phyloP scores from a whole-genome alignment of 2,329 filamentous ascomycete genomes.

The Cordyceps tenuipes region DNA sequence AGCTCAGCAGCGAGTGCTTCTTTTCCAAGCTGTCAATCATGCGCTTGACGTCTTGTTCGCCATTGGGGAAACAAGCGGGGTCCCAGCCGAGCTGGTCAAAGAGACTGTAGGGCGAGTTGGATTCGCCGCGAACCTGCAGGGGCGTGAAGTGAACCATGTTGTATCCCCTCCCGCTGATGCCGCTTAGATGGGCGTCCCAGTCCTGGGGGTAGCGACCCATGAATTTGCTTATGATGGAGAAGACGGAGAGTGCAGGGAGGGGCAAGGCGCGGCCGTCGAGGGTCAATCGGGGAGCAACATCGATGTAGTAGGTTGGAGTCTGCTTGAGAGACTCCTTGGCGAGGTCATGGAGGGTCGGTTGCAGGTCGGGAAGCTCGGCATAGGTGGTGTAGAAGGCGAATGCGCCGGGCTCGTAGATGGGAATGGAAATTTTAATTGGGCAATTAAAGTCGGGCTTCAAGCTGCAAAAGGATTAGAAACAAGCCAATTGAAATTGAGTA shows the following conservation, averaged over 20 bases:
- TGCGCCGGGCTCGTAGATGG: conserved; percentile 72
- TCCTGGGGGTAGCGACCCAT: conserved; percentile 87
- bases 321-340: conserved; percentile 43
- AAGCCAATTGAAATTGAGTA: background rate
- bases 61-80: conserved; percentile 68
- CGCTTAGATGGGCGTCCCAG: conserved; percentile 81
- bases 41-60: conserved; percentile 70
- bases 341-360: conserved; percentile 20
- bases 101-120: conserved; percentile 95
- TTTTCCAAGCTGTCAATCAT: conserved; percentile 76
- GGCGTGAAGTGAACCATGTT: conserved; percentile 99
- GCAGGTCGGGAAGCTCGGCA: conserved; percentile 67
- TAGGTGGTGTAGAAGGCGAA: conserved; percentile 95
- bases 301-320: conserved; percentile 81
- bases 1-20: conserved; percentile 72
- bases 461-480: conserved; percentile 35
- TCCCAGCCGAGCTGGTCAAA: conserved; percentile 91
- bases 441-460: conserved; percentile 88
- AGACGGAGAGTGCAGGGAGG: conserved; percentile 78
- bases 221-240: conserved; percentile 95
- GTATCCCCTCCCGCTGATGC: conserved; percentile 86
- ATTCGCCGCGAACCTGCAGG: conserved; percentile 76
- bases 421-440: conserved; percentile 81
- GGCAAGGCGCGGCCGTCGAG: conserved; percentile 69
- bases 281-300: conserved; percentile 75